Evolutionary conservation across 495 filamentous ascomycete species (phyloP).

Genomic region (Penicillium lagena): DNA sequence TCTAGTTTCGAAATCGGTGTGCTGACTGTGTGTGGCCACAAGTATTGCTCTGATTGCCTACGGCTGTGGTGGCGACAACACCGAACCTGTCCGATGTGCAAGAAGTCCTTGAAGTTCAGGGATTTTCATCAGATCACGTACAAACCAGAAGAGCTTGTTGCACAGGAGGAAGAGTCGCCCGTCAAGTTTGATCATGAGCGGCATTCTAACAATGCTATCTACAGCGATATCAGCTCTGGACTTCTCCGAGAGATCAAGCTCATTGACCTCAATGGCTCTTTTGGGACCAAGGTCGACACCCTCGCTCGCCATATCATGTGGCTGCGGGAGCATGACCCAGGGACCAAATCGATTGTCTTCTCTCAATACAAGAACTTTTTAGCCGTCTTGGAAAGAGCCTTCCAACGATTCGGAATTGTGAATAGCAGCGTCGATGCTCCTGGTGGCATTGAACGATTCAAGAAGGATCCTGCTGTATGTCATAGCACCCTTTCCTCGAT

Average conservation of each 20-base stretch:
- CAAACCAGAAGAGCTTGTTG: slow-evolving; percentile 64
- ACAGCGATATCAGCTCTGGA: slow-evolving; percentile 63
- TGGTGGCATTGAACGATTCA: slow-evolving; percentile 66
- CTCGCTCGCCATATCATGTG: slow-evolving; percentile 76
- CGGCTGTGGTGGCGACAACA: slow-evolving; percentile 62
- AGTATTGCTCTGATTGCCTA: slow-evolving; percentile 84
- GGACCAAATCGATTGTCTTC: slow-evolving; percentile 85
- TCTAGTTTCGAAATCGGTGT: slow-evolving; percentile 66
- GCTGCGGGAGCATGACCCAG: slow-evolving; percentile 77
- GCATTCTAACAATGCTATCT: slow-evolving; percentile 52
- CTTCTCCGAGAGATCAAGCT: slow-evolving; percentile 75
- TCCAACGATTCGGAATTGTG: slow-evolving; percentile 62
- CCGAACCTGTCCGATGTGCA: slow-evolving; percentile 72
- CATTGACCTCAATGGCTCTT: slow-evolving; percentile 69
- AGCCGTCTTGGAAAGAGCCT: slow-evolving; percentile 60
- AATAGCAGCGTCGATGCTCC: slow-evolving; percentile 57
- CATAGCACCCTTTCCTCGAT: not conserved
- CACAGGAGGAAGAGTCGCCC: slow-evolving; percentile 56
- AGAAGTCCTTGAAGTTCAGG: slow-evolving; percentile 47
- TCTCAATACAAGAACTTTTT: slow-evolving; percentile 83
- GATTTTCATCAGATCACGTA: slow-evolving; percentile 81
- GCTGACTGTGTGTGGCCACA: slow-evolving; percentile 84
- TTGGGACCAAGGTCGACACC: slow-evolving; percentile 84
- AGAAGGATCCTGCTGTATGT: slow-evolving; percentile 56
- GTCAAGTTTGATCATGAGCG: slow-evolving; percentile 20